phyloP scores from a whole-genome alignment of 768 basidiomycete genomes.

The Dentipellis sp. region DNA sequence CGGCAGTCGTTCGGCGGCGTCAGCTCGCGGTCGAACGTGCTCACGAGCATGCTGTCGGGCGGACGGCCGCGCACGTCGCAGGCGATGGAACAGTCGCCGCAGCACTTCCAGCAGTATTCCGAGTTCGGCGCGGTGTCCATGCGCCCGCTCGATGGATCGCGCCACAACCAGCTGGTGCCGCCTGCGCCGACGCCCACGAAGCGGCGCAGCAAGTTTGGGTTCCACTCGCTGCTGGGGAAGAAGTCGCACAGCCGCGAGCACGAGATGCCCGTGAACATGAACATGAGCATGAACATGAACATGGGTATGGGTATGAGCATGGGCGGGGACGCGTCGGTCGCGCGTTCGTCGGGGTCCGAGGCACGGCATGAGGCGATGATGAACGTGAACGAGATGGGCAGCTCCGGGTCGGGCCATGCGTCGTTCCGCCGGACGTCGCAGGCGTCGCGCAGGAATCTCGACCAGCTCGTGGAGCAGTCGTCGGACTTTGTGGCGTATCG shows the following conservation, averaged over 20 bases:
- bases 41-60: no score
- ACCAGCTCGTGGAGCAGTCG: constrained; percentile 79
- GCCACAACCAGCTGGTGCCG: background rate
- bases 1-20: constrained; percentile 74
- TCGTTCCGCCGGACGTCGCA: constrained; percentile 43
- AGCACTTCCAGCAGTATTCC: constrained; percentile 37
- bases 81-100: no score
- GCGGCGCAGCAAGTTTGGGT: constrained; percentile 66
- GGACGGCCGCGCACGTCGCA: no score
- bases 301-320: no score
- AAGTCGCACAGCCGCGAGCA: constrained; percentile 22
- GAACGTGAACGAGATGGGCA: constrained; percentile 45
- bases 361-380: constrained; percentile 31
- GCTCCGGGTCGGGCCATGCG: constrained; percentile 25
- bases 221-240: constrained; percentile 60
- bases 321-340: constrained; percentile 12
- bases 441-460: constrained; percentile 59
- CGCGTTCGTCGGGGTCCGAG: constrained; percentile 22
- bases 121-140: constrained; percentile 69
- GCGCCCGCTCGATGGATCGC: constrained; percentile 26
- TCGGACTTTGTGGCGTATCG: constrained; percentile 80
- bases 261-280: constrained; percentile 3
- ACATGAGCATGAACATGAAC: no score
- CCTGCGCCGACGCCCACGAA: constrained; percentile 30
- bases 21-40: constrained; percentile 28